A percentile compares a stretch with the other conserved stretches of the same genome.
Evolutionary conservation across 2,329 filamentous ascomycete species (phyloP).

Genomic region (Xylaria multiplex): DNA sequence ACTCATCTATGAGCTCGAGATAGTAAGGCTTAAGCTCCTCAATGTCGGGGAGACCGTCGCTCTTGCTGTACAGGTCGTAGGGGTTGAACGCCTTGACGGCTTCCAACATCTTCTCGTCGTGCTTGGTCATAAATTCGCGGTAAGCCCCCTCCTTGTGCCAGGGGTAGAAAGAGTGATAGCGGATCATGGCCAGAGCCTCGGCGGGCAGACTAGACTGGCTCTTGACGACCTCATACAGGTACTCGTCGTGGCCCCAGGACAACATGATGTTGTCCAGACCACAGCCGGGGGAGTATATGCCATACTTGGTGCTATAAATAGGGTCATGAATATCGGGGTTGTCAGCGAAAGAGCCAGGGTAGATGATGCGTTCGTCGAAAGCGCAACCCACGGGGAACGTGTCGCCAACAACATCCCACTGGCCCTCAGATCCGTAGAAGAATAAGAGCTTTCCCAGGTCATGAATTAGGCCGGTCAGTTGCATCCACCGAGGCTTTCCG

Average conservation of each 20-base stretch:
- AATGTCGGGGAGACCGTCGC: slow-evolving; percentile 78
- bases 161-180: slow-evolving; percentile 92
- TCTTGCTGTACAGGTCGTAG: slow-evolving; percentile 93
- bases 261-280: slow-evolving; percentile 90
- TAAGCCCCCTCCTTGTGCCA: slow-evolving; percentile 90
- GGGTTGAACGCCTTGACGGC: slow-evolving; percentile 90
- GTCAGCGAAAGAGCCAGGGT: slow-evolving; percentile 77
- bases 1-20: slow-evolving; percentile 78
- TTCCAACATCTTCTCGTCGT: slow-evolving; percentile 81
- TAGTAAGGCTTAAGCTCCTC: slow-evolving; percentile 85
- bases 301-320: slow-evolving; percentile 78
- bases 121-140: slow-evolving; percentile 81
- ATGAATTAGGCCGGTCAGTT: slow-evolving; percentile 80
- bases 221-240: slow-evolving; percentile 87
- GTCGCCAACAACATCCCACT: slow-evolving; percentile 94
- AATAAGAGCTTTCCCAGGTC: slow-evolving; percentile 83
- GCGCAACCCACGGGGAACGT: slow-evolving; percentile 82
- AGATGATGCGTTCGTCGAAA: slow-evolving; percentile 81
- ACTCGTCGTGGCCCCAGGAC: slow-evolving; percentile 90
- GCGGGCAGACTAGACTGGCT: slow-evolving; percentile 80
- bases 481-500: slow-evolving; percentile 84
- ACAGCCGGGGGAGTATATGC: slow-evolving; percentile 82
- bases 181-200: slow-evolving; percentile 90
- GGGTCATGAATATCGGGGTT: slow-evolving; percentile 80
- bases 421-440: slow-evolving; percentile 84